Evolutionary conservation across 495 filamentous ascomycete species (phyloP).

Genomic region (Mytilinidion resinicola): DNA sequence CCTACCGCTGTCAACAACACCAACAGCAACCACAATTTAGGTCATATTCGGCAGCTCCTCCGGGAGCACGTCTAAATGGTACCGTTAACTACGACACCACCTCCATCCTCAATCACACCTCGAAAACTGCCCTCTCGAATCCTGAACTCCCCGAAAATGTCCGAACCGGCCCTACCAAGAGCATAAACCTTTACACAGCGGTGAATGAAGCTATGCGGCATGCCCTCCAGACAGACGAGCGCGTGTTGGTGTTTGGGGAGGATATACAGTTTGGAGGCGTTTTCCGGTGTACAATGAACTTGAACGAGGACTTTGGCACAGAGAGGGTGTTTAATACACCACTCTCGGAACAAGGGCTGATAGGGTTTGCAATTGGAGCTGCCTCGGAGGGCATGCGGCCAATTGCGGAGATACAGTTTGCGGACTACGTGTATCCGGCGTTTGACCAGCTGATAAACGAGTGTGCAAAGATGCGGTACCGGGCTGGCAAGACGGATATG

Average conservation of each 20-base stretch:
- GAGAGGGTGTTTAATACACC: conserved; percentile 97
- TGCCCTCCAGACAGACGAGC: conserved; percentile 76
- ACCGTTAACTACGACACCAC: conserved; percentile 85
- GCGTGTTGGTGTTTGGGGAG: conserved; percentile 88
- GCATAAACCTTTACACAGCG: conserved; percentile 86
- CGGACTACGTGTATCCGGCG: conserved; percentile 93
- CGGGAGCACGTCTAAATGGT: conserved; percentile 64
- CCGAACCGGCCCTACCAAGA: conserved; percentile 62
- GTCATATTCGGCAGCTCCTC: conserved; percentile 36
- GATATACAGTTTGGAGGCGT: conserved; percentile 96
- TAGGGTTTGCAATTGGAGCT: conserved; percentile 86
- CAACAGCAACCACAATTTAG: conserved; percentile 10
- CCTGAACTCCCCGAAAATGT: conserved; percentile 58
- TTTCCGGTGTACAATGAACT: conserved; percentile 89
- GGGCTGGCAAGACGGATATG: conserved; percentile 62
- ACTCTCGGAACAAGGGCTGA: conserved; percentile 86
- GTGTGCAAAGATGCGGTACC: conserved; percentile 85
- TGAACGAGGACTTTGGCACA: conserved; percentile 76
- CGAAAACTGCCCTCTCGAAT: conserved; percentile 60
- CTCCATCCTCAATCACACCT: conserved; percentile 70
- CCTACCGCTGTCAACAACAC: conserved; percentile 9
- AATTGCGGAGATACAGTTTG: conserved; percentile 95
- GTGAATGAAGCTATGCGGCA: conserved; percentile 83
- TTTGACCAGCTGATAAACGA: conserved; percentile 98
- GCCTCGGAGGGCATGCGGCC: conserved; percentile 90